Base-by-base conservation (phyloP, 805 yeast genomes). In the Wickerhamomyces mucosus region DNA sequence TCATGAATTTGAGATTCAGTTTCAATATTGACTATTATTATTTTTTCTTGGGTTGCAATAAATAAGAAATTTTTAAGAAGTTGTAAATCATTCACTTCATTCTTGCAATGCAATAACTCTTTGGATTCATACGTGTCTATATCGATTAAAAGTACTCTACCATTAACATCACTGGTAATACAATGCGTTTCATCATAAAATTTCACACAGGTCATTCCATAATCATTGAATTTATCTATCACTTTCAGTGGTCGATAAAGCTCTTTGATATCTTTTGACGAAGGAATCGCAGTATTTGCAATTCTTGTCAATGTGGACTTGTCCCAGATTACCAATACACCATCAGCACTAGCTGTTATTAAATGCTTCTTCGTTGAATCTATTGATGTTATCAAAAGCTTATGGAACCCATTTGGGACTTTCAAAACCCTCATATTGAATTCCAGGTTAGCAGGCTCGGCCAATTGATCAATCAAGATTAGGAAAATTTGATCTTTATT, bases 321-420 rank as follows among this genome's bases (percentile, higher is more conserved):
- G 16, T 38, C 42, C 54, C 54, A 49, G 6, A 46, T 32, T 3
- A 26, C 31, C 7, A 42, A 24, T 7, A 14, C 10, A 8, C 46
- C 46, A 27, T 35, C 35, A 15, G 30, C 29, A 18, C 32, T 29
- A 3, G 29, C 43, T 2, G 36, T n/a, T n/a, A n/a, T n/a, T n/a
- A n/a, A n/a, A n/a, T n/a, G n/a, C n/a, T n/a, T n/a, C n/a, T n/a
- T n/a, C n/a, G n/a, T n/a, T n/a, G n/a, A n/a, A n/a, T n/a, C n/a
- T n/a, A n/a, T n/a, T n/a, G n/a, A n/a, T n/a, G n/a, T n/a, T n/a
- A n/a, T n/a, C n/a, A n/a, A n/a, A n/a, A n/a, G n/a, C n/a, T n/a
- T n/a, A n/a, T n/a, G n/a, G n/a, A n/a, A n/a, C n/a, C n/a, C n/a
- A n/a, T n/a, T n/a, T n/a, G n/a, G n/a, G n/a, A n/a, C n/a, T n/a